These are phyloP conservation scores for Colletotrichum costaricense DNA, from an alignment of 2,329 filamentous ascomycete genomes.

Conservation along the genomic window DNA sequence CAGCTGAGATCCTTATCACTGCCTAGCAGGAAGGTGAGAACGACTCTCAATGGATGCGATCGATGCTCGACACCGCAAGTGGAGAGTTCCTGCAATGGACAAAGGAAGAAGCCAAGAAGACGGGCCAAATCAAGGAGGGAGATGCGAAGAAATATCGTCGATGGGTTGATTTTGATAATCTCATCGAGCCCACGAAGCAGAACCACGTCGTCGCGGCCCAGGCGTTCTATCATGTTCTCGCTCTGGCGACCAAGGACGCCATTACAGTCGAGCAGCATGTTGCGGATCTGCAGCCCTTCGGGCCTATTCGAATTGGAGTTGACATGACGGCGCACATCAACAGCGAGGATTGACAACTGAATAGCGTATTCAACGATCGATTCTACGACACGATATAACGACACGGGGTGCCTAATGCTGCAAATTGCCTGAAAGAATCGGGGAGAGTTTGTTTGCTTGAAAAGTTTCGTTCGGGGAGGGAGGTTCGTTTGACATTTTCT, in stretches of 20 bases:
- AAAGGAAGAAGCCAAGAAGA: constrained; percentile 48
- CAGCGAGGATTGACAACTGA: not conserved
- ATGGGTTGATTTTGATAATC: constrained; percentile 74
- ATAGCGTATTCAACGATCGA: not conserved
- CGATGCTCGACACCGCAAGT: constrained; percentile 56
- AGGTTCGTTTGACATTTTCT: not conserved
- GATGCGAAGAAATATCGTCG: constrained; percentile 45
- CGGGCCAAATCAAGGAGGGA: constrained; percentile 42
- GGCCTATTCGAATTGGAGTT: constrained; percentile 57
- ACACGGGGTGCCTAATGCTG: not conserved
- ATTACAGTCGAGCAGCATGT: constrained; percentile 72
- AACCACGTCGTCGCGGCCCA: constrained; percentile 76
- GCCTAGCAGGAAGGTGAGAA: constrained; percentile 35
- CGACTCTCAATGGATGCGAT: constrained; percentile 46
- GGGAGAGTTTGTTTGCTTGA: constrained; percentile 3
- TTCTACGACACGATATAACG: not conserved
- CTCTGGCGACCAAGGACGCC: constrained; percentile 73
- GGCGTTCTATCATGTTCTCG: constrained; percentile 80
- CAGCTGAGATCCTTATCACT: constrained; percentile 31
- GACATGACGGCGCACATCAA: constrained; percentile 18
- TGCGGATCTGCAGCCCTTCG: constrained; percentile 53
- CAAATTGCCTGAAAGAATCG: not conserved
- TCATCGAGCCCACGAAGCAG: constrained; percentile 69
- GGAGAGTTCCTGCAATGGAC: constrained; percentile 59
- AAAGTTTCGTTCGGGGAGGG: not conserved